A percentile compares a stretch with the other conserved stretches of the same genome.
Conservation (phyloP, 2,329 filamentous ascomycete species). For the Acrocalymma vagum region DNA sequence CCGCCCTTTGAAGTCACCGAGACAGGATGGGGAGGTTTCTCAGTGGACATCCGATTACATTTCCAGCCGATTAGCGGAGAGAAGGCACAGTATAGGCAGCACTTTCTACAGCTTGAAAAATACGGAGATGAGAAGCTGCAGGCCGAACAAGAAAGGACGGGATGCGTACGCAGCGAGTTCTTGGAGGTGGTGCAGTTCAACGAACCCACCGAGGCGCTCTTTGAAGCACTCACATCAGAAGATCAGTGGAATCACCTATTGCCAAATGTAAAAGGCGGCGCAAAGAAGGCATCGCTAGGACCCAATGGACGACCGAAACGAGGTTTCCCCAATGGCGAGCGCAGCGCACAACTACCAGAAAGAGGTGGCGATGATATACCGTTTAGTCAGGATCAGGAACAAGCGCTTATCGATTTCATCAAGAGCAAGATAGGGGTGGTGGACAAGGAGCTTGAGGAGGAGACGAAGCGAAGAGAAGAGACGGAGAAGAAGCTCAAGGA, state of each 20-base stretch:
- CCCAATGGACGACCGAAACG: conserved; percentile 43
- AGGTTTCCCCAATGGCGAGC: conserved; percentile 45
- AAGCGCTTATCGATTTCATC: conserved; percentile 37
- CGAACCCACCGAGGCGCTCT: conserved; percentile 93
- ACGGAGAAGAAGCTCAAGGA: conserved; percentile 40
- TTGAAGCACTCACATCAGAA: conserved; percentile 82
- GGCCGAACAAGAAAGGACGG: conserved; percentile 63
- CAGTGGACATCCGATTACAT: conserved; percentile 93
- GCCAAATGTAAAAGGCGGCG: conserved; percentile 50
- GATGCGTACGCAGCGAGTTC: conserved; percentile 76
- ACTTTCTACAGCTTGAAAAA: conserved; percentile 88
- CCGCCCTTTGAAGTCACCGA: conserved; percentile 86
- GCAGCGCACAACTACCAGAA: conserved; percentile 44
- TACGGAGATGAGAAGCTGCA: conserved; percentile 77
- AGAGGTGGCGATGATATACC: conserved; percentile 42
- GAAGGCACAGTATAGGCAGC: conserved; percentile 95
- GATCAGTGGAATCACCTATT: conserved; percentile 63
- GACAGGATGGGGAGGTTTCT: conserved; percentile 98
- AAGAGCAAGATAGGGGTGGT: conserved; percentile 42
- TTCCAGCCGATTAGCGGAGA: conserved; percentile 88
- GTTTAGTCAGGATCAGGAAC: conserved; percentile 47
- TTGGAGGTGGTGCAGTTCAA: conserved; percentile 98
- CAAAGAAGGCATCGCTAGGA: conserved; percentile 45
- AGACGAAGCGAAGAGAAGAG: conserved; percentile 39
- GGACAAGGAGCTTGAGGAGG: conserved; percentile 41